Evolutionary conservation across 306 rosid species (phyloP).

Genomic region (Cicer yamashitae): DNA sequence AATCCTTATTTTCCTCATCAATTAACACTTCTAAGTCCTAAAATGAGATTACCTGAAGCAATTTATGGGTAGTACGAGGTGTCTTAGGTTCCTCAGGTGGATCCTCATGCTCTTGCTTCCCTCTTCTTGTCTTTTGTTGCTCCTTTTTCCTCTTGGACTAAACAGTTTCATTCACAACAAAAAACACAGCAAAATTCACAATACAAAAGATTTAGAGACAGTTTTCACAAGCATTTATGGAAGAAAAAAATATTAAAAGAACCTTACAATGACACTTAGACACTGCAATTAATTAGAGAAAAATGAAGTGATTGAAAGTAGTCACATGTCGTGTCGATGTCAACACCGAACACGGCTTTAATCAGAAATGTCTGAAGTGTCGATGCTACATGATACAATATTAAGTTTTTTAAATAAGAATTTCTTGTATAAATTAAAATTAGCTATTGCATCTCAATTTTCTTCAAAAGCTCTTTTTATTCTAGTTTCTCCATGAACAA

Average conservation of each 20-base stretch:
- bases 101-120: conserved; percentile 55
- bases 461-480: not conserved
- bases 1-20: conserved; percentile 16
- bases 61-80: conserved; percentile 75
- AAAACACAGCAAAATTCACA: conserved; percentile 28
- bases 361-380: no score
- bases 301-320: no score
- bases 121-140: conserved; percentile 48
- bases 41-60: conserved; percentile 73
- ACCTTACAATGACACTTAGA: no score
- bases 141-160: conserved; percentile 71
- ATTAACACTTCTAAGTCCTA: conserved; percentile 3
- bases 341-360: no score
- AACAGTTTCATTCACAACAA: conserved; percentile 41
- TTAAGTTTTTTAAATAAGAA: no score
- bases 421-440: not conserved
- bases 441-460: not conserved
- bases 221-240: not conserved
- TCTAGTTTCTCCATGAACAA: not conserved
- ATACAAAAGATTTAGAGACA: not conserved
- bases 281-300: no score
- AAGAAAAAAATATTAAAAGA: not conserved
- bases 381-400: no score
- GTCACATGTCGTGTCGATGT: no score
- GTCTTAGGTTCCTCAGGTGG: conserved; percentile 59